Percentiles rank a stretch among this genome's conserved stretches.
phyloP scores from a whole-genome alignment of 495 filamentous ascomycete genomes.

The Aspergillus egyptiacus region DNA sequence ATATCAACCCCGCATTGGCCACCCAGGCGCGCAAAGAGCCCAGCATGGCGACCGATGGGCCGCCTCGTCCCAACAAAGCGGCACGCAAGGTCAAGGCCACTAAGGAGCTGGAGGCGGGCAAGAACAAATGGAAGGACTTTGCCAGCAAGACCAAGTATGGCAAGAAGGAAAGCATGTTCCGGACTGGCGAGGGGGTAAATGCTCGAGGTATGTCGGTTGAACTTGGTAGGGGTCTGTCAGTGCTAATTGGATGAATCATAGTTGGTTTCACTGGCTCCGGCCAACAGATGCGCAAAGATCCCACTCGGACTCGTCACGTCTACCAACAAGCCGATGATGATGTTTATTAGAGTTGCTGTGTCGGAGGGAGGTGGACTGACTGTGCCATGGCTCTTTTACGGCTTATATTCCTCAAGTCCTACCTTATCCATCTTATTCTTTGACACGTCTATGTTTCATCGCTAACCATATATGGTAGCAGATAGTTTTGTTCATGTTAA shows the following conservation, averaged over 20 bases:
- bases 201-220: conserved; percentile 78
- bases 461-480: conserved; percentile 7
- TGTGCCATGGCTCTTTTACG: neutral
- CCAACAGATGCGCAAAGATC: conserved; percentile 89
- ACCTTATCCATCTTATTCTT: neutral
- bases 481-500: neutral
- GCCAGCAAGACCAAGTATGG: conserved; percentile 70
- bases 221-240: no score
- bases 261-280: conserved; percentile 96
- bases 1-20: conserved; percentile 74
- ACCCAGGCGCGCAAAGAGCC: conserved; percentile 63
- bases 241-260: conserved; percentile 32
- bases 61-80: conserved; percentile 56
- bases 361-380: neutral
- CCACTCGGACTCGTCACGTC: conserved; percentile 73
- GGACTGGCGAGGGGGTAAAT: conserved; percentile 77
- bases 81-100: conserved; percentile 83
- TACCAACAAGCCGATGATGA: conserved; percentile 79
- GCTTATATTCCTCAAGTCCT: neutral
- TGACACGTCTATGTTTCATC: conserved; percentile 1
- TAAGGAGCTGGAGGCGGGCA: conserved; percentile 81
- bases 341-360: conserved; percentile 32
- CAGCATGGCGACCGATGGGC: conserved; percentile 61
- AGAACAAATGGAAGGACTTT: conserved; percentile 94
- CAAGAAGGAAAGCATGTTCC: conserved; percentile 98